These are phyloP conservation scores for Thalassiosira ordinaria DNA, from an alignment of 352 stramenopile species.

Conservation along the genomic window DNA sequence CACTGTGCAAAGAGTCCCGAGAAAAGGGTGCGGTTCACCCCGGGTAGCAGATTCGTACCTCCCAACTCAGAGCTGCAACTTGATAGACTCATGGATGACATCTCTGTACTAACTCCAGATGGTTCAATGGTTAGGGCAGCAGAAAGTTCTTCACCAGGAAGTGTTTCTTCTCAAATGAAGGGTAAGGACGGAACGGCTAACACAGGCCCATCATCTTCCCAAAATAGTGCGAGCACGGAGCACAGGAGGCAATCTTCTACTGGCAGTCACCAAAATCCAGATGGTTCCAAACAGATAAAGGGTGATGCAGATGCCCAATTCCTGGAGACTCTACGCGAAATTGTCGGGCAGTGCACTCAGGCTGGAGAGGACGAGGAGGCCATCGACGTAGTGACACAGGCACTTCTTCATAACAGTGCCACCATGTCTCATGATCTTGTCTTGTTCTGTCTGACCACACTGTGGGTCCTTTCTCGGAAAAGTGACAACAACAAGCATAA, in stretches of 20 bases:
- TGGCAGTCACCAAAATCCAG: constrained; percentile 35
- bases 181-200: neutral
- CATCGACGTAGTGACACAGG: constrained; percentile 25
- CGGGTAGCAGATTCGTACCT: neutral
- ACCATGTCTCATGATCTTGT: constrained; percentile 20
- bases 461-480: constrained; percentile 35
- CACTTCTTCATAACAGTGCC: constrained; percentile 38
- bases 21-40: neutral
- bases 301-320: constrained; percentile 5
- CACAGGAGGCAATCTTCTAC: neutral
- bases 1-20: neutral
- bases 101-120: constrained; percentile 1
- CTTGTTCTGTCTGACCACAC: constrained; percentile 32
- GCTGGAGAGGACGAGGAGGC: constrained; percentile 21
- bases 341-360: constrained; percentile 18
- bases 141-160: too few relatives aligned
- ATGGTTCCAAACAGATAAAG: too few relatives aligned
- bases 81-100: neutral
- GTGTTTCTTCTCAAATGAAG: too few relatives aligned
- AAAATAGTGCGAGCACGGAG: too few relatives aligned
- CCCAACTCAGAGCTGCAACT: constrained; percentile 10
- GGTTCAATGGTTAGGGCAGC: too few relatives aligned
- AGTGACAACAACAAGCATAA: constrained; percentile 34
- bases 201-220: neutral
- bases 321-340: constrained; percentile 23